Percentiles rank a stretch among this genome's conserved stretches.
Evolutionary conservation across 2,329 filamentous ascomycete species (phyloP).

Genomic region (Septoria linicola): DNA sequence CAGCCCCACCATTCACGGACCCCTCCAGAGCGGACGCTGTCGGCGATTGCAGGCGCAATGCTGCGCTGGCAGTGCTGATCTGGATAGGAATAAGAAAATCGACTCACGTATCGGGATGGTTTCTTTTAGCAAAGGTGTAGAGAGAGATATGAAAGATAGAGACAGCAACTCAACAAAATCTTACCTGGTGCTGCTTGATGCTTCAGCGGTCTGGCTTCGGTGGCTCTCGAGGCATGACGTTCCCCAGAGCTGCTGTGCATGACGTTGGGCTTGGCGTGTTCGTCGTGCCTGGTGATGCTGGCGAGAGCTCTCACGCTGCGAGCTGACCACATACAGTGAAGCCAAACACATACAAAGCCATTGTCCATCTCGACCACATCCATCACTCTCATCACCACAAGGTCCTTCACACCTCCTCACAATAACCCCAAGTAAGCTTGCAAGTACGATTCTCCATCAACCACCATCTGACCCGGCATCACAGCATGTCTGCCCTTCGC

Average conservation of each 20-base stretch:
- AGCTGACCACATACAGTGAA: conserved; percentile 1
- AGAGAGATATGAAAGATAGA: background rate
- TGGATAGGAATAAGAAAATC: too few species aligned
- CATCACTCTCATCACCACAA: conserved; percentile 11
- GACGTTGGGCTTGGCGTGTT: conserved; percentile 5
- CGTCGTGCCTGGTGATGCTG: conserved; percentile 3
- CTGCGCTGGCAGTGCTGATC: background rate
- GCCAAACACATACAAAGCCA: too few species aligned
- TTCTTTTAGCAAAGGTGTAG: background rate
- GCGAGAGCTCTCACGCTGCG: conserved; percentile 10
- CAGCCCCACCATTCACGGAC: conserved; percentile 6
- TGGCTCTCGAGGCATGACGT: conserved; percentile 1
- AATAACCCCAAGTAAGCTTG: background rate
- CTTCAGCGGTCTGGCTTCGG: conserved; percentile 6
- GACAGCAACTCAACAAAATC: background rate
- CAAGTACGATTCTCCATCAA: background rate
- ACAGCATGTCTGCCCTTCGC: conserved; percentile 32
- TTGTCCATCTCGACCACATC: background rate
- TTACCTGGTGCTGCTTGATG: background rate
- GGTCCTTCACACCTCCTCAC: background rate
- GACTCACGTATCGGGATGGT: background rate
- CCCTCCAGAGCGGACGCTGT: conserved; percentile 3
- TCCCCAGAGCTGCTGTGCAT: background rate
- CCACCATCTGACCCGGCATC: conserved; percentile 5
- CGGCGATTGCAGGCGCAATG: conserved; percentile 2